phyloP scores from a whole-genome alignment of 768 basidiomycete genomes.

The Hirschioporus abietinus region DNA sequence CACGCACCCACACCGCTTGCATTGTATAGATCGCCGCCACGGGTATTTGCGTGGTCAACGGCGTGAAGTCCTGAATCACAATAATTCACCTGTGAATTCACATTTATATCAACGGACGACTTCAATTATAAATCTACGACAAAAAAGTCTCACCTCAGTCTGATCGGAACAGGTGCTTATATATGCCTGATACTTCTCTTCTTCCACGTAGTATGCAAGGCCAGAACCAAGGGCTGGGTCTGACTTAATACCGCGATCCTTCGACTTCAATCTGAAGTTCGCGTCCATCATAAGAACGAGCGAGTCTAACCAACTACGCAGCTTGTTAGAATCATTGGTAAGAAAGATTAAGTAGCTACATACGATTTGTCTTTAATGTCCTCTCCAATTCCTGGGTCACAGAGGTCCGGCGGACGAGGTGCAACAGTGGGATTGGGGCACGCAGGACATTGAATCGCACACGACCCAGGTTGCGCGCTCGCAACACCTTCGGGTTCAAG shows the following conservation, averaged over 20 bases:
- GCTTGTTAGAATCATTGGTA: too few species aligned
- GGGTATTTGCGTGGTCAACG: slow-evolving; percentile 12
- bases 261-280: neutral
- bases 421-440: slow-evolving; percentile 22
- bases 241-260: neutral
- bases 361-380: slow-evolving; percentile 10
- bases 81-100: slow-evolving; percentile 8
- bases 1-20: slow-evolving; percentile 10
- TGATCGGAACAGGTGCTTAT: slow-evolving; percentile 9
- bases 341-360: too few species aligned
- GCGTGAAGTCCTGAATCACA: slow-evolving; percentile 17
- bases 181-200: slow-evolving; percentile 15
- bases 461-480: slow-evolving; percentile 20
- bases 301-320: neutral
- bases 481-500: slow-evolving; percentile 19
- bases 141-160: slow-evolving; percentile 16
- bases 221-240: slow-evolving; percentile 23
- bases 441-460: slow-evolving; percentile 21
- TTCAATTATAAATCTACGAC: neutral
- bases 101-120: neutral
- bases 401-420: slow-evolving; percentile 20
- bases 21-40: slow-evolving; percentile 2
- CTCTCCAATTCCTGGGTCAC: slow-evolving; percentile 12
- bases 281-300: neutral
- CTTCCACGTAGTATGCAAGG: slow-evolving; percentile 22